These are phyloP conservation scores for Paecilomyces formosus DNA, from an alignment of 2,329 filamentous ascomycete species.

Conservation along the genomic window DNA sequence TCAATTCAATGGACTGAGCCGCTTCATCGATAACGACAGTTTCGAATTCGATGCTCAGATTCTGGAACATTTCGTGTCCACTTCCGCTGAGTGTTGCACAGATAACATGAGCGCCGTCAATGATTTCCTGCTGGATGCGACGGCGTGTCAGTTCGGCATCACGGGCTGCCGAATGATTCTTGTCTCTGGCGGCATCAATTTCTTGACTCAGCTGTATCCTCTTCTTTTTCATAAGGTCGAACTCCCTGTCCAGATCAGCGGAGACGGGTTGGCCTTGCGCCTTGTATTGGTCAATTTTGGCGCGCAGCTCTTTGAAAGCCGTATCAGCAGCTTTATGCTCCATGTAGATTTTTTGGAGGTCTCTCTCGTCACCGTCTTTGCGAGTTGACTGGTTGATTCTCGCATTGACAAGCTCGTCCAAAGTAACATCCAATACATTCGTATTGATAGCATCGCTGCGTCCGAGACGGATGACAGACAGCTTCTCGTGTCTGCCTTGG, in stretches of 20 bases:
- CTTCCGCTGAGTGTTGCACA: conserved; percentile 93
- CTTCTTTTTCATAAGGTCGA: conserved; percentile 68
- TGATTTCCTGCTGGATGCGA: conserved; percentile 79
- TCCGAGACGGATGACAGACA: conserved; percentile 85
- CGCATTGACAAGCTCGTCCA: conserved; percentile 82
- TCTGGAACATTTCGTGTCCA: conserved; percentile 96
- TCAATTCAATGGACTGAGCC: conserved; percentile 95
- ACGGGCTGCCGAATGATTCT: conserved; percentile 70
- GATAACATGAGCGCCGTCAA: conserved; percentile 84
- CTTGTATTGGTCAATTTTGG: conserved; percentile 62
- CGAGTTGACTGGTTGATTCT: conserved; percentile 49
- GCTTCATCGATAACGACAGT: conserved; percentile 98
- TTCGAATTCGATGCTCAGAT: conserved; percentile 91
- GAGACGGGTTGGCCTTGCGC: conserved; percentile 40
- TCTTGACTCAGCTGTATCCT: conserved; percentile 69
- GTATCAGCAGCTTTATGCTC: conserved; percentile 56
- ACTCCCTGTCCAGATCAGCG: conserved; percentile 59
- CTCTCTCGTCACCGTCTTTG: conserved; percentile 40
- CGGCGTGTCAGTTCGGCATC: conserved; percentile 81
- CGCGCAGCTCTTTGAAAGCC: conserved; percentile 62
- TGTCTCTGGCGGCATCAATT: conserved; percentile 83
- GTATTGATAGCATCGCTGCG: conserved; percentile 87
- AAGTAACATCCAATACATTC: conserved; percentile 80
- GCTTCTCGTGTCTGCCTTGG: conserved; percentile 62
- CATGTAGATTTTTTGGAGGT: conserved; percentile 61